A percentile compares a stretch with the other conserved stretches of the same genome.
Evolutionary conservation across 305 asterid species (phyloP).

Genomic region (Solanum chacoense): DNA sequence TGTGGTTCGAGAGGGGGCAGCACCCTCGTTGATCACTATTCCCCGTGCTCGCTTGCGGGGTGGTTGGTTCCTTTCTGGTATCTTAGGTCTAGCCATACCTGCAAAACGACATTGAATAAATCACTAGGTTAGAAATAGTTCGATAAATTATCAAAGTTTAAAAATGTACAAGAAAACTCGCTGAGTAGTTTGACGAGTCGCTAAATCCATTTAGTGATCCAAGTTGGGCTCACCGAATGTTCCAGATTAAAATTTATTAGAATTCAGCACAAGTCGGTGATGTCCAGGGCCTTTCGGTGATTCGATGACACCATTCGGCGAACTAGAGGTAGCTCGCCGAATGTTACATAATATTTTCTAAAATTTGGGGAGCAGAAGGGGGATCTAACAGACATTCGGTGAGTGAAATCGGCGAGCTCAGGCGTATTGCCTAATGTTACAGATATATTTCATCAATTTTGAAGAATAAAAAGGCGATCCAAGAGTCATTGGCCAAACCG

Average conservation of each 20-base stretch:
- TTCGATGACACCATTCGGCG: not conserved
- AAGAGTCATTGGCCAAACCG: not conserved
- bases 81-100: too few species aligned
- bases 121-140: too few species aligned
- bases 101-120: too few species aligned
- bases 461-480: not conserved
- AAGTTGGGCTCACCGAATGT: too few species aligned
- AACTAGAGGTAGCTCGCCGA: not conserved
- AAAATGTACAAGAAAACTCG: too few species aligned
- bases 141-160: too few species aligned
- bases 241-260: too few species aligned
- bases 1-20: not conserved
- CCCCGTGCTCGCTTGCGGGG: not conserved
- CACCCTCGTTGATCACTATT: not conserved
- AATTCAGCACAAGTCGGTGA: too few species aligned
- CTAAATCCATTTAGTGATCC: too few species aligned
- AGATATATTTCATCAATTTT: not conserved
- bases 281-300: too few species aligned
- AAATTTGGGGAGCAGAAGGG: not conserved
- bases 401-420: not conserved
- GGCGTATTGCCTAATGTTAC: not conserved
- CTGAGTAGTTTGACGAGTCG: too few species aligned
- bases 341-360: not conserved
- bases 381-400: not conserved
- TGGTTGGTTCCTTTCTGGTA: too few species aligned